Evolutionary conservation across 1,284 basidiomycete genomes (phyloP), one percentile per base, ranked within the genome.

Genomic region (Puccinia triticina): DNA sequence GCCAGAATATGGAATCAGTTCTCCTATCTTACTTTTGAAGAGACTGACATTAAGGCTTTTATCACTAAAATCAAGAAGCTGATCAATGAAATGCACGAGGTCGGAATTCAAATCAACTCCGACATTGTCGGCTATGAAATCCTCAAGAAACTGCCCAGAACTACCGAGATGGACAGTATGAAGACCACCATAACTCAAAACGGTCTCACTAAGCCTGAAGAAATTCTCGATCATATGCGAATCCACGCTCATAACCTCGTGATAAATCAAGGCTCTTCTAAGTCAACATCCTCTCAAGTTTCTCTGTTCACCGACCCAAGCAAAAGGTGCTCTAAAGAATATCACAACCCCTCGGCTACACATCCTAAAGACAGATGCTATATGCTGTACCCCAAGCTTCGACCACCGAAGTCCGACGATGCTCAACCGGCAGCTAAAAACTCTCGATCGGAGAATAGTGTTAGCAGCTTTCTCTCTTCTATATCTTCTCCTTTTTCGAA

Each of bases 301-400:
- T 10, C 21, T 67, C 66, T 46, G 5, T 37, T n/a, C n/a, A n/a
- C n/a, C n/a, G n/a, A n/a, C n/a, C n/a, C n/a, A n/a, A n/a, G n/a
- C n/a, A n/a, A n/a, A n/a, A 40, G 40, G n/a, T 67, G 66, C 32
- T 40, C 40, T 1, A 67, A 67, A 32, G 18, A 10, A 0, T 16
- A 16, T 16, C 66, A 67, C 43, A 67, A 67, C 26, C 32, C 34
- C 3, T 11, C 18, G 1, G 11, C 64, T 32, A 1, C 67, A 7
- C 67, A 71, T 46, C 67, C 67, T 46, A 32, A 46, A 48, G 29
- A 34, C 0, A 71, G n/a, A 3, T 71, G 67, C 26, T 71, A 40
- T 37, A n/a, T 71, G 23, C 8, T 71, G 8, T 50, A 46, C 10
- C 67, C 67, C 43, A 16, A 71, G 12, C 29, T 46, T 5, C 16